Base-by-base conservation (phyloP, 768 basidiomycete species). In the Candolleomyces efflorescens region DNA sequence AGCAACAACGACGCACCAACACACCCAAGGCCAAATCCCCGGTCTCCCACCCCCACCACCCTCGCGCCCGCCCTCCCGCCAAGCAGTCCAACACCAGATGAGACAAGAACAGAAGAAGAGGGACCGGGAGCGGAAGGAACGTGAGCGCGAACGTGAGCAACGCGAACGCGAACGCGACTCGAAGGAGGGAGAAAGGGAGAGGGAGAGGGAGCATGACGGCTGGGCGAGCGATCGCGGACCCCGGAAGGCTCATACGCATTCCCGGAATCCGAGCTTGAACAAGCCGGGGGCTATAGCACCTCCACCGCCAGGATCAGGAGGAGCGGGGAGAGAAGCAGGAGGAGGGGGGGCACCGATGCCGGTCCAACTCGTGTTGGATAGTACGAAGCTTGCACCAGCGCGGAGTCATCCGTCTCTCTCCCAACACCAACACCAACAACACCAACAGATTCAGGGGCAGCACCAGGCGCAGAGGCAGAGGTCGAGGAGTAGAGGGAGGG, bases 81-180 rank as follows among this genome's bases (percentile, higher is more conserved):
- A 58, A 45, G 57, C 57, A 6, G 2, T 39, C 4, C 39, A 58
- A 36, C 57, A 58, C n/a, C 51, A 43, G 23, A 52, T 37, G 47
- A 24, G 47, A 18, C 57, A 58, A 27, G 57, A 58, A 13, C 32
- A 49, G 51, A 58, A 58, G 47, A 58, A 38, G 36, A 11, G 57
- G 3, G 43, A 53, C 2, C 3, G 38, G 48, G 49, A 32, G 39
- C 15, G 56, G 37, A 51, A 26, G 56, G 37, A 51, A 38, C 11
- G 32, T n/a, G 43, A 47, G 17, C 38, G 18, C 48, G 37, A 51
- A 38, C 11, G 32, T n/a, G 43, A 47, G 17, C 38, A 54, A 15
- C 43, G 20, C 32, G 32, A 32, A 32, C 32, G 43, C 43, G 20
- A 22, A 3, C 41, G 15, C 17, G 41, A 20, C n/a, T n/a, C n/a